Base-by-base conservation (phyloP, 768 basidiomycete genomes). In the Termitomyces sp. region DNA sequence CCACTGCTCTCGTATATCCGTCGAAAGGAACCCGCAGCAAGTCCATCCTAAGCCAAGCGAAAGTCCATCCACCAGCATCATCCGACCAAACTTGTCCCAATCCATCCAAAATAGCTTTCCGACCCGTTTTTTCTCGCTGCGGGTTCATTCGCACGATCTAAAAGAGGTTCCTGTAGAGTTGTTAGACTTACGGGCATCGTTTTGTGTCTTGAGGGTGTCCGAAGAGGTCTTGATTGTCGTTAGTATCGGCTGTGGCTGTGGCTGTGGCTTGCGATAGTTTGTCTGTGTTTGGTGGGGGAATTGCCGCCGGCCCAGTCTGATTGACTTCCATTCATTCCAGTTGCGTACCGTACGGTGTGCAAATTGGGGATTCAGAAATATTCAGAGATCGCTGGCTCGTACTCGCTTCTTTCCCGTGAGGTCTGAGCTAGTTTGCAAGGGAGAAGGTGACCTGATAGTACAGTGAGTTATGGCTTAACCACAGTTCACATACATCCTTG, bases 121-220 rank as follows among this genome's bases (percentile, higher is more conserved):
- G 37, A 6, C 31, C 54, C 59, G 30, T 57, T 61, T 41, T 60
- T 58, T 50, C 57, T 59, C 58, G 33, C 56, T 48, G 54, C 57
- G 45, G 54, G 56, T 55, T 39, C 47, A 42, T 58, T 62, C 60
- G 42, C 44, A 65, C 46, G 65, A 61, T 55, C 62, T 52, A 61
- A 50, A 41, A 34, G 58, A 58, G 61, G 48, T 42, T 59, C 55
- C 63, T 49, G 46, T 16, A 51, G 31, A 39, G 54, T 55, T 51
- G 60, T 46, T 48, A 41, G 48, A 66, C 72, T 70, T 66, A 73
- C 72, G 33, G 69, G 55, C 71, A 72, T 73, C 58, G 66, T 66
- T 55, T 66, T 66, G 71, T 67, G 69, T 59, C 68, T 71, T 71
- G 70, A 70, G 72, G 71, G 65, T 50, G 46, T 58, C 61, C 58